Base-by-base conservation (phyloP, 1,284 basidiomycete species). In the Calocybe gambosa region DNA sequence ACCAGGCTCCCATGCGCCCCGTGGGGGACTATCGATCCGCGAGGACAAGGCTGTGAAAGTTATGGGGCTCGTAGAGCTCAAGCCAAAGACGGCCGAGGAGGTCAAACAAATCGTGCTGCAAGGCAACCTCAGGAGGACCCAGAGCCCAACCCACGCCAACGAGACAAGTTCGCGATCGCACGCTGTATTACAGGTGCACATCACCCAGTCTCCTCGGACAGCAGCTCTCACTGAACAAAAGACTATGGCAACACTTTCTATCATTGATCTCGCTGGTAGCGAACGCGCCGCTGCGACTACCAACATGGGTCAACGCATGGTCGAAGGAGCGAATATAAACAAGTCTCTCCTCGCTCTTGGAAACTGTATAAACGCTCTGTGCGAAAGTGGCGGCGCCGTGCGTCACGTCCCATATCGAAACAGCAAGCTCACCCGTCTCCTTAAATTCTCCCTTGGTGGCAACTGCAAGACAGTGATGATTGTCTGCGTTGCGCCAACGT, bases 401-500 rank as follows among this genome's bases (percentile, higher is more conserved):
- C 86, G 88, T 23, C 94, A 97, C 62, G 77, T 98, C 7, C 94
- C 94, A 0, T 98, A 96, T 65, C 82, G 94, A 45, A 94, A 97
- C 71, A 93, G 90, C 70, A 97, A 97, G 65, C 85, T 98, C 56
- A 97, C 94, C 0, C 87, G 94, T 21, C 69, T 97, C 41, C 84
- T 97, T 60, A 96, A 97, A 65, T 96, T 95, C 70, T 94, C 93
- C 0, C 80, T 97, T 29, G 93, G 93, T 0, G 94, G 94, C 12
- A 97, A 97, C 65, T 98, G 94, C 75, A 91, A 94, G 67, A 98
- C 94, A 0, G 92, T 95, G 61, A 94, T 95, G 92, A 92, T 97
- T 52, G 94, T 97, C 47, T 97, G 94, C 64, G 76, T 98, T 44
- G 93, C 93, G 1, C 94, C 94, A 1, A 92, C 92, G 13, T 94